Base-by-base conservation (phyloP, 805 yeast genomes). In the Hanseniaspora lindneri region DNA sequence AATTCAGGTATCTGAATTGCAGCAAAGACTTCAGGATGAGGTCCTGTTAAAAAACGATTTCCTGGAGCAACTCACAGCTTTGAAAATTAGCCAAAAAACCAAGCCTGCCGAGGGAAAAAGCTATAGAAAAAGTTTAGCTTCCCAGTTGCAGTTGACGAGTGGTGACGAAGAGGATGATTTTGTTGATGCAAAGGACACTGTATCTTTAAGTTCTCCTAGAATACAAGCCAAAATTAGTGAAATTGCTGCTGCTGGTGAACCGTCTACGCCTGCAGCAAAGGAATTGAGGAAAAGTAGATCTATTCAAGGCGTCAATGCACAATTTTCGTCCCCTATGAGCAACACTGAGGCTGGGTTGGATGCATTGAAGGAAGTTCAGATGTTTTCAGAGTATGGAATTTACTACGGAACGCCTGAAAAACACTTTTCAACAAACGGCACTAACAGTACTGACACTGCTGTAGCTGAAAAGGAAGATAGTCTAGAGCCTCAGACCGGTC, bases 371-470 rank as follows among this genome's bases (percentile, higher is more conserved):
- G 66, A 62, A 49, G 53, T 63, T 20, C 60, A 62, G 51, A 63
- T 62, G 48, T 51, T 63, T 35, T 63, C 66, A 8, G 51, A 61
- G 1, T 59, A 55, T 51, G 60, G 61, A 27, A 59, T 60, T 14
- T 54, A 54, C 19, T 62, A 60, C 40, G 60, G 58, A n/a, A 60
- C 64, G 6, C 44, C 54, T 17, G 47, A 47, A 21, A 42, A 41
- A n/a, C 36, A 35, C n/a, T 17, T 20, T 36, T 32, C n/a, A 7
- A 30, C 49, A n/a, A 39, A 20, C 2, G 29, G 52, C 32, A 47
- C 52, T 44, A 36, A 52, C 47, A 32, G 50, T 35, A 39, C 42
- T 23, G 37, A 52, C 41, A 40, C 48, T 47, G 41, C 53, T 44
- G 32, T 39, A 4, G 25, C 16, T 25, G 41, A 39, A 25, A 39